These are phyloP conservation scores for Rosellinia necatrix DNA, from an alignment of 2,329 filamentous ascomycete genomes.

Conservation along the genomic window DNA sequence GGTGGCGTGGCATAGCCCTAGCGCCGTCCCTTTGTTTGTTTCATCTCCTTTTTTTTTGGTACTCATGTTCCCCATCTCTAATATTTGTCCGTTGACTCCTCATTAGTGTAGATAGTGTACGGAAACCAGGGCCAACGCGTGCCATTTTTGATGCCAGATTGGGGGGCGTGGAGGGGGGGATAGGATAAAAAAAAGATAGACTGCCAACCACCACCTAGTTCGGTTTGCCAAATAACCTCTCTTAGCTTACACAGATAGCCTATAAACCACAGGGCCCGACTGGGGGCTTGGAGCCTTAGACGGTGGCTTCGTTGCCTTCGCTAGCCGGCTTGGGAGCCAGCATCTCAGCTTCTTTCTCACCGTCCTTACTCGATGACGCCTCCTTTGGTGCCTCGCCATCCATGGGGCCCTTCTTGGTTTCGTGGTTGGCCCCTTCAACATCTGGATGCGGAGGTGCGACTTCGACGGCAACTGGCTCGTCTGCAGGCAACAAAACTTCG, in stretches of 20 bases:
- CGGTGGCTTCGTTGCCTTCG: conserved; percentile 63
- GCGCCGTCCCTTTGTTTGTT: too few relatives aligned
- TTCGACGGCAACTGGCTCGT: conserved; percentile 45
- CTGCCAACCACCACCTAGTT: conserved; percentile 10
- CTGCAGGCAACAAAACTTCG: conserved; percentile 62
- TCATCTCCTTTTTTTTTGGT: conserved; percentile 18
- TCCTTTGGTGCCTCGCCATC: conserved; percentile 47
- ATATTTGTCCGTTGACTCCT: conserved; percentile 32
- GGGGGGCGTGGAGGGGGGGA: too few relatives aligned
- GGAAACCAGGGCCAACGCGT: conserved; percentile 28
- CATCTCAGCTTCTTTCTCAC: conserved; percentile 61
- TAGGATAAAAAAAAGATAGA: conserved; percentile 22
- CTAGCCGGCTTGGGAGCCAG: conserved; percentile 65
- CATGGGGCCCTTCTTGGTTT: conserved; percentile 53
- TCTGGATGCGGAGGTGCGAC: conserved; percentile 65
- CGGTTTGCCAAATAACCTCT: conserved; percentile 4
- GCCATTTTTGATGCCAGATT: conserved; percentile 21
- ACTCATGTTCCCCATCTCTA: conserved; percentile 27
- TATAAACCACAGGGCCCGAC: background rate
- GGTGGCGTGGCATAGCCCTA: too few relatives aligned
- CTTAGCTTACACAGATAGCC: conserved; percentile 8
- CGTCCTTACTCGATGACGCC: conserved; percentile 57
- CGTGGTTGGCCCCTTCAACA: conserved; percentile 63
- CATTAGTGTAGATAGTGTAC: conserved; percentile 38
- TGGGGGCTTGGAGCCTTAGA: conserved; percentile 15